Evolutionary conservation across 441 rosid genomes (phyloP), one percentile per base, ranked within the genome.

Genomic region (Breynia disticha): DNA sequence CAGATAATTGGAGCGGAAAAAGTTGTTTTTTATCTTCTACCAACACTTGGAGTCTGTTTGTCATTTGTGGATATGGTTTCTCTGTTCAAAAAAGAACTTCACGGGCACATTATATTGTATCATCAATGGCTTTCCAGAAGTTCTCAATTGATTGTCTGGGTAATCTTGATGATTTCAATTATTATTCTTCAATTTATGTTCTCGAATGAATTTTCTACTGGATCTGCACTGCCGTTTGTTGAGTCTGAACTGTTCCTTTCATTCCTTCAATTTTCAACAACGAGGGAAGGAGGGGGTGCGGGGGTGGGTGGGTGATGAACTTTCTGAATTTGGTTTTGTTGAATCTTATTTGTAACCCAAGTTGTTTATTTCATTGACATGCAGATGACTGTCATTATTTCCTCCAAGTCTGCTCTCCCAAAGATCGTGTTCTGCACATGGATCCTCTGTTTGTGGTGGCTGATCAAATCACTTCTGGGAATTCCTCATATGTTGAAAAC

Each of bases 391-490:
- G 52, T 77, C 61, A 22, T 77, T 52, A 51, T 79, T 65, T 71
- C 77, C 54, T 76, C 72, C 48, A 77, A 55, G 52, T 68, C 69
- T 60, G 51, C 70, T 32, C 42, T 75, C 58, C 52, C 69, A 47
- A 62, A 67, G 55, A 49, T 42, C 64, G 47, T 82, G 64, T 76
- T 79, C 69, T 53, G 55, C 51, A 60, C 69, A 60, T 67, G 57
- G 56, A 22, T 79, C 48, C 63, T 82, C 43, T 84, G 86, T 71
- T 70, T 84, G 75, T 84, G 94, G 91, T 90, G 95, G 94, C 60
- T 72, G 62, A 21, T 82, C 55, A 87, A 80, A 72, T 64, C 77
- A 44, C 5, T 84, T 37, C 49, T 61, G 43, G 82, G 68, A 48
- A 57, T 78, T 50, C 60, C 83, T 39, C 78, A 68, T 76, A 74